Conservation (phyloP, 139 green algal genomes). For the Chlamydomonas eustigma region DNA sequence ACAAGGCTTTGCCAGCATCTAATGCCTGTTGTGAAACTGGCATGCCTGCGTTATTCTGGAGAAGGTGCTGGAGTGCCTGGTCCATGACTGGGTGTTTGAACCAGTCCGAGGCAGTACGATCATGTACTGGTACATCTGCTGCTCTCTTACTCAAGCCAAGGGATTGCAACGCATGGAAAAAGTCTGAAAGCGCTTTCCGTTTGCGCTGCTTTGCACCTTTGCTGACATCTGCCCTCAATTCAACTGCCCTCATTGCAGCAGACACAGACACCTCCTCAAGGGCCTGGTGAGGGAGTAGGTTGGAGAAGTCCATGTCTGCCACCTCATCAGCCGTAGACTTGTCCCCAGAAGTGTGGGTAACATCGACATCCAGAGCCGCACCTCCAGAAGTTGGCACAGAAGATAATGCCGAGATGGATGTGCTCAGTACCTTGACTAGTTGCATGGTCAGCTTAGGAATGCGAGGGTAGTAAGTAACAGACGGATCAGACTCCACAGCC, state of each 20-base stretch:
- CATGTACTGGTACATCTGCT: not conserved
- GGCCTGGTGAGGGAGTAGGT: constrained; percentile 13
- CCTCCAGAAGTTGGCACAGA: not conserved
- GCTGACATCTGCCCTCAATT: constrained; percentile 48
- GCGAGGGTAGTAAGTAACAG: constrained; percentile 12
- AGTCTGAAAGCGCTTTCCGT: constrained; percentile 62
- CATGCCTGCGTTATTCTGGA: not conserved
- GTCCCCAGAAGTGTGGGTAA: not conserved
- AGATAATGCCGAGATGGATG: not conserved
- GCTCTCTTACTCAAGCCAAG: not conserved
- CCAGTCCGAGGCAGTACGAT: constrained; percentile 1
- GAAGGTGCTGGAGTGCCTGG: not conserved
- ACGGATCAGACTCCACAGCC: not conserved
- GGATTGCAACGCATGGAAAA: not conserved
- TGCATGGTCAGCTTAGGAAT: constrained; percentile 36
- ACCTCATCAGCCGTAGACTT: not conserved
- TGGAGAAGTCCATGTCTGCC: not conserved
- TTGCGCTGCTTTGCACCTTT: constrained; percentile 79
- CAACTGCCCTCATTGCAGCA: constrained; percentile 44
- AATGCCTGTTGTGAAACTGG: constrained; percentile 16
- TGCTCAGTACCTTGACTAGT: constrained; percentile 20
- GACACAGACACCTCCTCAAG: constrained; percentile 53
- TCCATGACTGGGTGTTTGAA: constrained; percentile 9
- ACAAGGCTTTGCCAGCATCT: constrained; percentile 20
- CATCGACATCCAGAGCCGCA: not conserved